Conservation (phyloP, 257 asterid genomes). For the Paraleonurus japonicus region DNA sequence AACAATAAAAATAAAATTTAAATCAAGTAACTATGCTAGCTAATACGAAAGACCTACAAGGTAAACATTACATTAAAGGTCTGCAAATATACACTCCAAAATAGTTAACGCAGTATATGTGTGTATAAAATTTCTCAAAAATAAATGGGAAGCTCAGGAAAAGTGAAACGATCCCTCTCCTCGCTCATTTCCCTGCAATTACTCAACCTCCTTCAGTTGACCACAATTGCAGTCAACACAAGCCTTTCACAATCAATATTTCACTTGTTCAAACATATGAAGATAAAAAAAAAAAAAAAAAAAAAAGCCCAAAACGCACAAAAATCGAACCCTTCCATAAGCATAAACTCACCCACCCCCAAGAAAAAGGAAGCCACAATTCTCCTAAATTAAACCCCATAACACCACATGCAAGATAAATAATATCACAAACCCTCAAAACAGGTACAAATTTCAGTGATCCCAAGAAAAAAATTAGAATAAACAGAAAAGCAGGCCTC, state of each 20-base stretch:
- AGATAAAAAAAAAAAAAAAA: too few species aligned
- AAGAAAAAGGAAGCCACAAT: neutral
- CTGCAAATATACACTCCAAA: constrained; percentile 12
- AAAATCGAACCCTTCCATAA: constrained; percentile 15
- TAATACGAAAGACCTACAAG: neutral
- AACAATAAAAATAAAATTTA: neutral
- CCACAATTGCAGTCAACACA: constrained; percentile 3
- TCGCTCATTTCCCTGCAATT: neutral
- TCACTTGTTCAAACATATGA: neutral
- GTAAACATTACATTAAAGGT: neutral
- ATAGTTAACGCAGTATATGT: neutral
- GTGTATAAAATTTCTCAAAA: neutral
- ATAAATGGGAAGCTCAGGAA: neutral
- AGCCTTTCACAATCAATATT: constrained; percentile 24
- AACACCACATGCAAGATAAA: neutral
- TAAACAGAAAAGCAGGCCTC: constrained; percentile 37
- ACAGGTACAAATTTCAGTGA: constrained; percentile 21
- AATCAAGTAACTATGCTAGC: neutral
- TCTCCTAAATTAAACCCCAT: constrained; percentile 7
- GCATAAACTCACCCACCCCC: constrained; percentile 11
- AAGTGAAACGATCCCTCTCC: constrained; percentile 21
- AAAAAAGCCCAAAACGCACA: constrained; percentile 9
- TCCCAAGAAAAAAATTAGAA: constrained; percentile 26
- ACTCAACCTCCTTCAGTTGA: constrained; percentile 9
- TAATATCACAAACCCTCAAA: neutral